These are phyloP conservation scores for Neoarthrinium moseri DNA, from an alignment of 2,329 filamentous ascomycete species.

Conservation along the genomic window DNA sequence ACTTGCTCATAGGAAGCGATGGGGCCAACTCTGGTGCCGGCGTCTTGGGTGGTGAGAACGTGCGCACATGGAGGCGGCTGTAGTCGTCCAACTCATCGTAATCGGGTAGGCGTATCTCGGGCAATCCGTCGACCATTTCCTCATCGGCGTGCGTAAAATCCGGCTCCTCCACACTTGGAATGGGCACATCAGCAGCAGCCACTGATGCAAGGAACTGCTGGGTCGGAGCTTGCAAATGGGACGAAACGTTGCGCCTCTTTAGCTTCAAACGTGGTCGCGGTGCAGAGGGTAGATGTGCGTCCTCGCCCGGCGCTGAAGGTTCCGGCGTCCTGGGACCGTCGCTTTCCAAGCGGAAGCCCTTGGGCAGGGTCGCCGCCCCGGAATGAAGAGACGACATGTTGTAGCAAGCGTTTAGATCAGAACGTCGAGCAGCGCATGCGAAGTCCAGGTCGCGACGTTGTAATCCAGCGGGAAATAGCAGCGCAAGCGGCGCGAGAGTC, in stretches of 20 bases:
- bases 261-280: constrained; percentile 54
- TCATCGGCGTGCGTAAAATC: constrained; percentile 38
- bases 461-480: too few species aligned
- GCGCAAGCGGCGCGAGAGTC: too few species aligned
- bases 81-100: constrained; percentile 27
- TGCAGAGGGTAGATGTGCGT: constrained; percentile 42
- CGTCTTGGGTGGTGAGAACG: constrained; percentile 58
- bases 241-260: constrained; percentile 52
- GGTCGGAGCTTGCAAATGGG: constrained; percentile 54
- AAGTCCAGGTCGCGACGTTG: too few species aligned
- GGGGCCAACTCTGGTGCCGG: constrained; percentile 48
- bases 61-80: constrained; percentile 35
- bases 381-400: constrained; percentile 47
- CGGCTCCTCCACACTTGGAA: constrained; percentile 63
- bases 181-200: constrained; percentile 61
- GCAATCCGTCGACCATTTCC: constrained; percentile 40
- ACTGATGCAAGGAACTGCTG: constrained; percentile 68
- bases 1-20: constrained; percentile 44
- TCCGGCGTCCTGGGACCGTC: constrained; percentile 52
- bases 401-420: not conserved
- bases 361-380: constrained; percentile 42
- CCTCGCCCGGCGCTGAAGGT: constrained; percentile 36
- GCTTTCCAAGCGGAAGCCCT: constrained; percentile 36
- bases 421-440: constrained; percentile 3
- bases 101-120: constrained; percentile 33